phyloP scores from a whole-genome alignment of 2,329 filamentous ascomycete species.

The Phaeosphaeria sp. region DNA sequence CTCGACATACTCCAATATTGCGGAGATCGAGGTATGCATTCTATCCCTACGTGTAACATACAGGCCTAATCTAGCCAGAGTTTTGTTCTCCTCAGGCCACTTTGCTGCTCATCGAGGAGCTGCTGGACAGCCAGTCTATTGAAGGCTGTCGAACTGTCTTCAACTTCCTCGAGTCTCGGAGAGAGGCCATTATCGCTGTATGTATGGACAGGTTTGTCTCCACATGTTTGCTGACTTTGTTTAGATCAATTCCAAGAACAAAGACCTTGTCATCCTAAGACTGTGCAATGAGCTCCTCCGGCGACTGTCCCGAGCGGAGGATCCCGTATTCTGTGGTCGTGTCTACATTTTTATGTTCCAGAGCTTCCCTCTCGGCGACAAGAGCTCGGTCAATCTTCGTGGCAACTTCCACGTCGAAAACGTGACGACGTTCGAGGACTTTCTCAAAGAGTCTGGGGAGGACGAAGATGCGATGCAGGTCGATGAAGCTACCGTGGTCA shows the following conservation, averaged over 20 bases:
- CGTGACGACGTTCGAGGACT: conserved; percentile 80
- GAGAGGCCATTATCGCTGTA: conserved; percentile 84
- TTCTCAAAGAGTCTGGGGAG: conserved; percentile 46
- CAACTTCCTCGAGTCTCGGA: conserved; percentile 90
- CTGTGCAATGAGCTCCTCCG: conserved; percentile 96
- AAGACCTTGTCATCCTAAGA: conserved; percentile 87
- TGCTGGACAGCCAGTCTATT: conserved; percentile 95
- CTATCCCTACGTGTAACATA: not conserved
- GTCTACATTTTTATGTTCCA: conserved; percentile 99
- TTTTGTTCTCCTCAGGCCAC: conserved; percentile 78
- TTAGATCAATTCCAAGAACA: conserved; percentile 60
- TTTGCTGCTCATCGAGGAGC: conserved; percentile 91
- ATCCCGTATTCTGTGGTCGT: conserved; percentile 94
- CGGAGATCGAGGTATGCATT: conserved; percentile 76
- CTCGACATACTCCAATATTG: conserved; percentile 90
- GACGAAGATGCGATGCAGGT: conserved; percentile 69
- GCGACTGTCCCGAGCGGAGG: conserved; percentile 90
- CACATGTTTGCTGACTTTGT: conserved; percentile 26
- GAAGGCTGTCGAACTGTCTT: conserved; percentile 90
- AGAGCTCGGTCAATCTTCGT: conserved; percentile 94
- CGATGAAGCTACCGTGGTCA: conserved; percentile 57
- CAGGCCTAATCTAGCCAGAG: conserved; percentile 39
- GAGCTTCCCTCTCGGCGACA: conserved; percentile 94
- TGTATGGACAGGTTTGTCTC: conserved; percentile 29
- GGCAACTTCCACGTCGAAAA: conserved; percentile 98